phyloP scores from a whole-genome alignment of 139 green algal species.

The Eudorina sp. region DNA sequence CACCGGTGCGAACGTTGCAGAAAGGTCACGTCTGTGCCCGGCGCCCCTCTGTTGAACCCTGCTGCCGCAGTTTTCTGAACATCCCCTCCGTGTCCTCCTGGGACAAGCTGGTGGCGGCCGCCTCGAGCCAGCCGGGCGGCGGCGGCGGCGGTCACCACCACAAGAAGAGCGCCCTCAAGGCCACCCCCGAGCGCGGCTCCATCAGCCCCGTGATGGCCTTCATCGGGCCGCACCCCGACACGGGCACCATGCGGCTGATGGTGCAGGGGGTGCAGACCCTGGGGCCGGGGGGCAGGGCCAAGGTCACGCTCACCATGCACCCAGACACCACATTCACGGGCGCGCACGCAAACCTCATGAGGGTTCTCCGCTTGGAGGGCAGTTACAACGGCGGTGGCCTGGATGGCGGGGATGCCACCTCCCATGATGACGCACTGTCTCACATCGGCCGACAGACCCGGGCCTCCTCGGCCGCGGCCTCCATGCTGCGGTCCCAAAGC shows the following conservation, averaged over 20 bases:
- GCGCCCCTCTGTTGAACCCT: too few relatives aligned
- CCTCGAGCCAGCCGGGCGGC: too few relatives aligned
- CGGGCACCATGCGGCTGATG: constrained; percentile 50
- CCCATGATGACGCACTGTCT: constrained; percentile 1
- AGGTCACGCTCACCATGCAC: constrained; percentile 31
- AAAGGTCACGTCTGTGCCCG: too few relatives aligned
- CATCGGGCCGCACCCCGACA: constrained; percentile 43
- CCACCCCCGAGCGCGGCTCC: background rate
- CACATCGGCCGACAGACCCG: background rate
- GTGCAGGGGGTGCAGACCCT: constrained; percentile 36
- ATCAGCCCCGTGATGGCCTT: constrained; percentile 41
- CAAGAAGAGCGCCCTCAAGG: constrained; percentile 47
- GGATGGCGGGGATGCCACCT: background rate
- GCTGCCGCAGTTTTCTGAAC: constrained; percentile 25
- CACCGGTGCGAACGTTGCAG: too few relatives aligned
- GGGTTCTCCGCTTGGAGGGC: constrained; percentile 18
- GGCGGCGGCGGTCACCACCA: background rate
- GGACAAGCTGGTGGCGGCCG: constrained; percentile 7
- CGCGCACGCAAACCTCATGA: constrained; percentile 39
- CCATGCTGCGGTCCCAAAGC: background rate
- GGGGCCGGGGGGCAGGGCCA: background rate
- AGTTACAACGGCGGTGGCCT: background rate
- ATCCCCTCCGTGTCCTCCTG: background rate
- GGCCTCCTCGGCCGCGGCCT: background rate
- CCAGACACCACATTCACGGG: constrained; percentile 34